Base-by-base conservation (phyloP, 192 early-diverging fungal species). In the Coemansia biformis region DNA sequence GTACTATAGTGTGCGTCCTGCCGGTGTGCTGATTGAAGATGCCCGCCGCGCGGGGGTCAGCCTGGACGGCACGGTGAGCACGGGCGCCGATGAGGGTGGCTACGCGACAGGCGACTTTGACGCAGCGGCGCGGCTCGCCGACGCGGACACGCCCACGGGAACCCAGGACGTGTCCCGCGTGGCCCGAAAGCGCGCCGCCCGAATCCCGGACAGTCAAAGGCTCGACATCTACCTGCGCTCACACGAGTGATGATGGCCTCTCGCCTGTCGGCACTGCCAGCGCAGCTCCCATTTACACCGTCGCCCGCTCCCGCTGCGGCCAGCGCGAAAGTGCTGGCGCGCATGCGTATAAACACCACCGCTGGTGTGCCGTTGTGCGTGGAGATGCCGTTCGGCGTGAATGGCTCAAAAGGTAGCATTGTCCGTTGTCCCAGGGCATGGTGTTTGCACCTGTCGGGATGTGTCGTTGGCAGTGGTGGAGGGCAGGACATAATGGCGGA, bases 191-290 rank as follows among this genome's bases (percentile, higher is more conserved):
- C 19, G 51, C 26, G 33, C 51, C 7, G 34, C 38, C 15, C 34
- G 33, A 36, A n/a, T 72, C 14, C 38, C 57, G 0, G 69, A 60
- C 15, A 37, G 55, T 33, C 58, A 51, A 23, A 56, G 50, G 42
- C 62, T 72, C 8, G 57, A 59, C 10, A 45, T 72, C 24, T 72
- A 60, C 26, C 46, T 72, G n/a, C 31, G 35, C 16, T 56, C 57
- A 8, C 69, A 58, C 40, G 52, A 40, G 18, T 51, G 39, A 37
- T 24, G 9, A 14, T 3, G 2, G 3, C 5, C n/a, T 43, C 6
- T 28, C 29, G 11, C n/a, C n/a, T n/a, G n/a, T n/a, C n/a, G n/a
- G n/a, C n/a, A n/a, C n/a, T n/a, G n/a, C n/a, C n/a, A n/a, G n/a
- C n/a, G n/a, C n/a, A n/a, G n/a, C n/a, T n/a, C n/a, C n/a, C n/a